Percentiles rank a stretch among this genome's conserved stretches.
phyloP scores from a whole-genome alignment of 257 asterid species.

The Prunella vulgaris region DNA sequence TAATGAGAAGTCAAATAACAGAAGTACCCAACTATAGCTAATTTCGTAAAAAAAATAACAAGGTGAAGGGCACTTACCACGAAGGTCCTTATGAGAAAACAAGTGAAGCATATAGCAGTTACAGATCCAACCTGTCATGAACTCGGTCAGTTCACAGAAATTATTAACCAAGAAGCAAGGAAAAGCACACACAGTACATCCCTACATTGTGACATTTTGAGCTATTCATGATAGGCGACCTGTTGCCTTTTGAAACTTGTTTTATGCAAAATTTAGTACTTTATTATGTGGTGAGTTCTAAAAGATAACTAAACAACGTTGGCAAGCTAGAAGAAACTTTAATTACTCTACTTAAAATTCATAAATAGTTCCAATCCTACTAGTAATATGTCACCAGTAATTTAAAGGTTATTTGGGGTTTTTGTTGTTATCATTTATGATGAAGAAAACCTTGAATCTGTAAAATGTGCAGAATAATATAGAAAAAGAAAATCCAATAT shows the following conservation, averaged over 20 bases:
- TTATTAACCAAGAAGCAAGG: not conserved
- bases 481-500: not conserved
- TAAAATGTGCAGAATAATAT: not conserved
- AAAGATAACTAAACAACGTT: not conserved
- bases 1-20: not conserved
- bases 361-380: not conserved
- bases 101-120: slow-evolving; percentile 87
- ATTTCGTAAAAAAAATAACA: not conserved
- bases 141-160: slow-evolving; percentile 16
- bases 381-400: not conserved
- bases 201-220: not conserved
- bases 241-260: slow-evolving; percentile 2
- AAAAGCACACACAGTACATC: slow-evolving; percentile 2
- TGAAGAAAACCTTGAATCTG: not conserved
- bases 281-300: not conserved
- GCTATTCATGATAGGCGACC: not conserved
- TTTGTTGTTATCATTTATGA: not conserved
- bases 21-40: not conserved
- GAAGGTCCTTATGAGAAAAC: slow-evolving; percentile 82
- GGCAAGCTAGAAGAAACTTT: not conserved
- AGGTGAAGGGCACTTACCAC: slow-evolving; percentile 57
- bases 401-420: not conserved
- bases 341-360: not conserved
- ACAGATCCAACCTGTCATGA: slow-evolving; percentile 85
- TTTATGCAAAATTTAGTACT: not conserved